Evolutionary conservation across 2,329 filamentous ascomycete genomes (phyloP), one percentile per base, ranked within the genome.

Genomic region (Piedraia hortae): DNA sequence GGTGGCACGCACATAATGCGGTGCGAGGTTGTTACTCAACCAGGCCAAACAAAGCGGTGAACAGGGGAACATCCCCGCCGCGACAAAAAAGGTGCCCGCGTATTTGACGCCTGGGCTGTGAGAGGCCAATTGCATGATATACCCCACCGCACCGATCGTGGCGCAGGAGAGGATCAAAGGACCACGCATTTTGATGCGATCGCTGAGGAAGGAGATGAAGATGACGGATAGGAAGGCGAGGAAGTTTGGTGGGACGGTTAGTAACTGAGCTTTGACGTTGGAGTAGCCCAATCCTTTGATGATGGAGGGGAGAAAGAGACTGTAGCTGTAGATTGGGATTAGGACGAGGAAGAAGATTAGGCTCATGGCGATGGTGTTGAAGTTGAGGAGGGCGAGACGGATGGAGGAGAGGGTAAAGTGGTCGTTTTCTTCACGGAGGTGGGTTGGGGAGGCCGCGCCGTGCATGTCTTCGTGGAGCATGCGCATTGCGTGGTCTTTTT

Each of bases 231-330:
- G 30, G 25, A 41, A 39, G 19, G 36, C 36, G 6, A 39, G 23
- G 24, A 44, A 38, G 33, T 45, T 45, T 1, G 42, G 43, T 5
- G 44, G 44, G 1, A 44, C 43, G 7, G 42, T 46, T 21, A 46
- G 33, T n/a, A 47, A 40, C 26, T 47, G 44, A 2, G 44, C 42
- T 9, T 37, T 42, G 8, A 50, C 44, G 3, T 40, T 36, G 13
- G 30, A 41, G 31, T 52, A 51, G 3, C 46, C 46, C 14, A 53
- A 37, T 3, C 40, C 44, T 5, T 35, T 35, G 29, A 53, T 47
- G 32, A 54, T 54, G 14, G 44, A 45, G 0, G 50, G 49, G 2
- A 53, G 37, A 34, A 53, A 53, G n/a, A 54, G 38, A 26, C 37
- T 50, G 37, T 37, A 55, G 26, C 35, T 50, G 42, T 48, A 48